Evolutionary conservation across 2,329 filamentous ascomycete species (phyloP).

Genomic region (Penicillium sp.): DNA sequence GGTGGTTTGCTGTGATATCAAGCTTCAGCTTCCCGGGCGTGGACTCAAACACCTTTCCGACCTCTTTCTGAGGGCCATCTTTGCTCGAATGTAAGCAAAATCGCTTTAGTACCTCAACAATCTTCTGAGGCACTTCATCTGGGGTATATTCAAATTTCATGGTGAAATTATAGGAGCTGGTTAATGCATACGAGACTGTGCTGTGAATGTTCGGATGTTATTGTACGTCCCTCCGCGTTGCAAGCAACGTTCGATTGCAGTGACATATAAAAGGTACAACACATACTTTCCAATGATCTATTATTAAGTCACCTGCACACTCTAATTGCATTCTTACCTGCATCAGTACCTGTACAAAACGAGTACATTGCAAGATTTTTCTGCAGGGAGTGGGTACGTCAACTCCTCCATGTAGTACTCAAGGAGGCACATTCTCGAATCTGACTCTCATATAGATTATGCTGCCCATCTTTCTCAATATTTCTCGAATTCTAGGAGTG

Average conservation of each 20-base stretch:
- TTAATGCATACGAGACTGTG: neutral
- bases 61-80: neutral
- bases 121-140: neutral
- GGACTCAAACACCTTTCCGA: slow-evolving; percentile 6
- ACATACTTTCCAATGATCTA: neutral
- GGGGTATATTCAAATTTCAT: slow-evolving; percentile 10
- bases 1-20: slow-evolving; percentile 2
- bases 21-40: slow-evolving; percentile 4
- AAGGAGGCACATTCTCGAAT: neutral
- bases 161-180: neutral
- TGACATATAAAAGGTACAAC: neutral
- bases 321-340: neutral
- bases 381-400: no score
- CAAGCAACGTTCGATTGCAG: neutral
- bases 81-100: slow-evolving; percentile 5
- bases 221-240: neutral
- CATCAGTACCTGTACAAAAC: neutral
- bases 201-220: neutral
- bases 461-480: neutral
- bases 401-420: slow-evolving; percentile 1
- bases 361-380: no score
- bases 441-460: neutral
- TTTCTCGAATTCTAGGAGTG: neutral
- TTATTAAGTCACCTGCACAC: neutral
- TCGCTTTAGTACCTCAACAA: slow-evolving; percentile 2